Conservation (phyloP, 306 rosid genomes). For the Parietaria judaica region DNA sequence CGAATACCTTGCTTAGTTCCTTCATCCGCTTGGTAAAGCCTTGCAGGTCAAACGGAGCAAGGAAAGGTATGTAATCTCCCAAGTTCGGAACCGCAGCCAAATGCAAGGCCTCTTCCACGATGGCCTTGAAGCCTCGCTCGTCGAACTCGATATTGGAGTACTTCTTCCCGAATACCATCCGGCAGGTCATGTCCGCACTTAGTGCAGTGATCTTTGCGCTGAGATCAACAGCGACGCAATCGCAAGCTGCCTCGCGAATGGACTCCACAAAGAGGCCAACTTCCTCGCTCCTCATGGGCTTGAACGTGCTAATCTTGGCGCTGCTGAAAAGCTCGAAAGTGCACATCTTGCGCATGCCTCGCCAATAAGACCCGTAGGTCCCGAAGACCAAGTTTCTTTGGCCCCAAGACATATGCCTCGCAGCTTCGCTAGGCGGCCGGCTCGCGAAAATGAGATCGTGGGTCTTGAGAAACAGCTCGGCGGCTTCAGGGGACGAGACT, state of each 20-base stretch:
- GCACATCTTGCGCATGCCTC: conserved; percentile 59
- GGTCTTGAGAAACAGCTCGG: conserved; percentile 45
- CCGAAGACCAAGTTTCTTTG: conserved; percentile 39
- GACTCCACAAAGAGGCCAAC: conserved; percentile 24
- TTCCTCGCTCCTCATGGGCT: conserved; percentile 47
- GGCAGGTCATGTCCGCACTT: neutral
- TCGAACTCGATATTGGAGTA: neutral
- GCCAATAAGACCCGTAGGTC: conserved; percentile 61
- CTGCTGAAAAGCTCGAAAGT: conserved; percentile 50
- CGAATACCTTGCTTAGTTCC: conserved; percentile 31
- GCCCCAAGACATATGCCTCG: conserved; percentile 39
- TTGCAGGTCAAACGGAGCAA: conserved; percentile 28
- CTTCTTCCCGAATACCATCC: conserved; percentile 25
- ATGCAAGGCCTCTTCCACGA: conserved; percentile 1
- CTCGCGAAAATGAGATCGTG: conserved; percentile 29
- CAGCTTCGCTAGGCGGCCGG: conserved; percentile 24
- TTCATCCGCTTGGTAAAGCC: conserved; percentile 37
- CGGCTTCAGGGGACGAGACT: conserved; percentile 33
- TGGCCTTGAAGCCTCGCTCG: conserved; percentile 17
- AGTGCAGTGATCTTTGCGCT: neutral
- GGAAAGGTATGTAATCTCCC: conserved; percentile 31
- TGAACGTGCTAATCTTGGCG: conserved; percentile 36
- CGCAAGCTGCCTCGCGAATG: conserved; percentile 25
- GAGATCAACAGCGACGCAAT: conserved; percentile 16
- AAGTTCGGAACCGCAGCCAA: conserved; percentile 25